Evolutionary conservation across 164 flowering plant genomes (phyloP), one percentile per base, ranked within the genome.

Genomic region (Vitis riparia): DNA sequence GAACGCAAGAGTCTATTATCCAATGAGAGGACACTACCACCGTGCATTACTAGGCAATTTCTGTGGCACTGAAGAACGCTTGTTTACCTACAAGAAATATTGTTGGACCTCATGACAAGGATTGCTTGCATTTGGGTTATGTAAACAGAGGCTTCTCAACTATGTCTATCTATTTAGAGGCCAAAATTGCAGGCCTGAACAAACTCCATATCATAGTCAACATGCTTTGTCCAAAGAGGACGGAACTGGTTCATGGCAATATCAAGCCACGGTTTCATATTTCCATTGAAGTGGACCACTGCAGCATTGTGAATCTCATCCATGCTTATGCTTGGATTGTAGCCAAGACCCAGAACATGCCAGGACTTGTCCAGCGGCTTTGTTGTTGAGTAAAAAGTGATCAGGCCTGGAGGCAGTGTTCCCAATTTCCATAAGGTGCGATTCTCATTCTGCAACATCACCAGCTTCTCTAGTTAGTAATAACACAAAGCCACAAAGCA

Each of bases 201-300:
- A 53, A 76, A 84, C 56, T 84, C 87, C 76, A 76, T 61, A 3
- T 80, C 87, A 52, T 82, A 77, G 61, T 82, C 87, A 48, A 84
- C 85, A 51, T 82, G 76, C 68, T 80, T 82, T 2, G 81, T 72
- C 87, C 87, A 84, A 2, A 79, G 81, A 1, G 83, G 82, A 59
- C 71, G 71, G 49, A 76, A 84, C 68, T 82, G 85, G 67, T 71
- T 82, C 82, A 84, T 80, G 53, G 85, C 85, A 23, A 84, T 84
- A 62, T 84, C 87, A 48, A 82, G 85, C 87, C 87, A 84, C 0
- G 85, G 85, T 74, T 84, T 82, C 87, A 84, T 84, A 30, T 84
- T 84, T 58, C 87, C 85, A 59, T 84, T 84, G 73, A 78, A 84
- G 77, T 84, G 87, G 71, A 84, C 82, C 23, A 84, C 85, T 9